A percentile compares a stretch with the other conserved stretches of the same genome.
These are phyloP conservation scores for Malus sylvestris DNA, from an alignment of 306 rosid genomes.

Conservation along the genomic window DNA sequence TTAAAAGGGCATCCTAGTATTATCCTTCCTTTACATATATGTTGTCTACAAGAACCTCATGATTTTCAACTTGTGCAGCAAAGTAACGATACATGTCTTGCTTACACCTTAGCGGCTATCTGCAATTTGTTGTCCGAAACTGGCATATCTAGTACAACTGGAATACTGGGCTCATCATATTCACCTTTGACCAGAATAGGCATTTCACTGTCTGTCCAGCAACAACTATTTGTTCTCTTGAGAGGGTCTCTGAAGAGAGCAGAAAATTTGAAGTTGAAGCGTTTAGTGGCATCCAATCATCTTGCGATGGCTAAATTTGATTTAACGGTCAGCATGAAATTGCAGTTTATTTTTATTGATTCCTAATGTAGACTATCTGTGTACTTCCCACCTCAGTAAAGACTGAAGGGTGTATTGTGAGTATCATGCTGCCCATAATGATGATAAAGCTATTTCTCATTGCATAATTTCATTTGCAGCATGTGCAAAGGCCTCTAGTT, in stretches of 20 bases:
- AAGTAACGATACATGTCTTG: conserved; percentile 89
- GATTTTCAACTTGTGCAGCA: conserved; percentile 56
- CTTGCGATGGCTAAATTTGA: conserved; percentile 92
- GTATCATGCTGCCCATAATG: neutral
- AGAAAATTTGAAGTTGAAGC: conserved; percentile 77
- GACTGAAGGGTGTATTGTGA: neutral
- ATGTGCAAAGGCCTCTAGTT: conserved; percentile 84
- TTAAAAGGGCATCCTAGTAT: neutral
- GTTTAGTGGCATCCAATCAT: conserved; percentile 89
- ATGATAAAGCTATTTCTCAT: neutral
- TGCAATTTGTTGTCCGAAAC: conserved; percentile 90
- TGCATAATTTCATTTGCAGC: conserved; percentile 39
- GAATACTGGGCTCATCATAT: conserved; percentile 80
- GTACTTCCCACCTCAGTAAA: neutral
- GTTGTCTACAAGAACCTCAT: conserved; percentile 20
- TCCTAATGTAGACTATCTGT: neutral
- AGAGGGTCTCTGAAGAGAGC: conserved; percentile 95
- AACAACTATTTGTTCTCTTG: conserved; percentile 85
- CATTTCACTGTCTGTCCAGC: conserved; percentile 79
- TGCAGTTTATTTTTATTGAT: neutral
- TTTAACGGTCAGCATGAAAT: conserved; percentile 58
- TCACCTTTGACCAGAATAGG: conserved; percentile 83
- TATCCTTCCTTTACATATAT: neutral
- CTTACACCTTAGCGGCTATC: conserved; percentile 88
- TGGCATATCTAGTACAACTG: conserved; percentile 83